A percentile compares a stretch with the other conserved stretches of the same genome.
Evolutionary conservation across 139 green algal species (phyloP).

Genomic region (Yamagishiella unicocca): DNA sequence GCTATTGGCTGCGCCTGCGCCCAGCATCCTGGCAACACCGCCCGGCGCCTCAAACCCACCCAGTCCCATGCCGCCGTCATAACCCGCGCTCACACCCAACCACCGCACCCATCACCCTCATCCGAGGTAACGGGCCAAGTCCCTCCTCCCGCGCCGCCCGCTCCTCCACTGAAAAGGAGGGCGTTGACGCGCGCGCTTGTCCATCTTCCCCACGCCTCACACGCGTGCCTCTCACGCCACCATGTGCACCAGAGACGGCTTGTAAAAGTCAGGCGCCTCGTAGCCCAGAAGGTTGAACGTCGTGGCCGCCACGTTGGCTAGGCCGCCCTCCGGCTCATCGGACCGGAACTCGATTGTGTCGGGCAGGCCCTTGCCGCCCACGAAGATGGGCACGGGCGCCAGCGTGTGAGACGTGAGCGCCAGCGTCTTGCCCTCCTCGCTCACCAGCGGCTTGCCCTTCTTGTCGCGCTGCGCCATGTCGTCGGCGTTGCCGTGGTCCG

Average conservation of each 20-base stretch:
- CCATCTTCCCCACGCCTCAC: no score
- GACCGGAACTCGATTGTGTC: conserved; percentile 72
- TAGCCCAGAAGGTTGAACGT: conserved; percentile 95
- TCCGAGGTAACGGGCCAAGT: no score
- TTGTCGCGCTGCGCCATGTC: conserved; percentile 97
- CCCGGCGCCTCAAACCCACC: no score
- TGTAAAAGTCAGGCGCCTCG: conserved; percentile 79
- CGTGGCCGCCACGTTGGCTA: conserved; percentile 96
- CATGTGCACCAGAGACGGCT: conserved; percentile 77
- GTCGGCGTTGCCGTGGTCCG: conserved; percentile 96
- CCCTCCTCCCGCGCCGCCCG: no score
- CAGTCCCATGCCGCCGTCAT: no score
- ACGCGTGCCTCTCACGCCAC: neutral
- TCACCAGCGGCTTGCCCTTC: conserved; percentile 82
- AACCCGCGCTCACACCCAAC: no score
- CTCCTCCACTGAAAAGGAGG: no score
- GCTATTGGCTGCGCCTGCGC: no score
- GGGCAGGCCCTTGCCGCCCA: conserved; percentile 92
- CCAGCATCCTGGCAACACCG: no score
- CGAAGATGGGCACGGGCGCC: conserved; percentile 90
- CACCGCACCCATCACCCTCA: no score
- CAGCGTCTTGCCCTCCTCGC: conserved; percentile 78
- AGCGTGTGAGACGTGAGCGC: conserved; percentile 96
- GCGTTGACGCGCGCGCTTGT: no score
- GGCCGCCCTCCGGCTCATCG: conserved; percentile 86